Evolutionary conservation across 208 protist species (phyloP), one percentile per base, ranked within the genome.

Genomic region (Leptomonas seymouri): DNA sequence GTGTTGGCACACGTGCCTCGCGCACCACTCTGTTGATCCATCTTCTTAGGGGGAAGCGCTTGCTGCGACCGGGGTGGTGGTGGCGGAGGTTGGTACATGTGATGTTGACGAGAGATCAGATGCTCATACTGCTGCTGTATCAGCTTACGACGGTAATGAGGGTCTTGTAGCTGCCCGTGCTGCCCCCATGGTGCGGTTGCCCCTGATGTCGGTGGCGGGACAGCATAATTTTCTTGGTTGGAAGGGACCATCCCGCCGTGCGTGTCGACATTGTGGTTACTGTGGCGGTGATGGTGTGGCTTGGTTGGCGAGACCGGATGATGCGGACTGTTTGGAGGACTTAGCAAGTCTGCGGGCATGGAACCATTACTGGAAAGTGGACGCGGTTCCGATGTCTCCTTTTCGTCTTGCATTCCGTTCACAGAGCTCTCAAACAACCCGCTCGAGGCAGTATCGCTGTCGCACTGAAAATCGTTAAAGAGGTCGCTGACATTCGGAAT

Each of bases 401-500:
- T 53, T 11, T 28, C 48, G 21, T 28, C 23, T 14, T 53, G 21
- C 21, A 30, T 12, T 7, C 28, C 34, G 28, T 12, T 39, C 20
- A 39, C 28, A 15, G 56, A 23, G 5, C 21, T 21, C 12, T 60
- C 39, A 15, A 59, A 46, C 20, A 65, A 20, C 15, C n/a, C 14
- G 49, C 31, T 65, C 2, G 20, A 36, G 20, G 45, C 36, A 18
- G 57, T 71, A 11, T 2, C 23, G 21, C 7, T 21, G 9, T 27
- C 15, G 25, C 67, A 57, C 18, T 18, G 46, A 2, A 23, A n/a
- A 8, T 72, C 67, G 28, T 30, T 56, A 9, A 27, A 72, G 11
- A 72, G 23, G 18, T 65, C 67, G 28, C 67, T 72, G 0, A 65
- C 12, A 28, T 64, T 72, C 0, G 57, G 67, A 34, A 65, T 58